A percentile compares a stretch with the other conserved stretches of the same genome.
These are phyloP conservation scores for Conticribra weissflogii DNA, from an alignment of 108 stramenopile species.

Conservation along the genomic window DNA sequence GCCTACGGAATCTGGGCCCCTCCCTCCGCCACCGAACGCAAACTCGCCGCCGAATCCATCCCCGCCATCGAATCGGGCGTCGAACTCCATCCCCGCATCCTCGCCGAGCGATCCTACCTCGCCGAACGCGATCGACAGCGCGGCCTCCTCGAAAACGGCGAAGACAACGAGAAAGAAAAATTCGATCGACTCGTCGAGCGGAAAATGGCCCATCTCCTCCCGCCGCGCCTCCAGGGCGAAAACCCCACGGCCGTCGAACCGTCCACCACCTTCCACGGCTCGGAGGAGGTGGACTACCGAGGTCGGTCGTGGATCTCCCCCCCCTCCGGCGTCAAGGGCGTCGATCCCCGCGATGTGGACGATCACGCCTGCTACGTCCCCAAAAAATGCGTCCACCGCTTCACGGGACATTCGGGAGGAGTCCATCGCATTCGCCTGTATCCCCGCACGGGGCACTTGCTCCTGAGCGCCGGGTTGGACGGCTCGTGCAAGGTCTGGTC, in stretches of 20 bases:
- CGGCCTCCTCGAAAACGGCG: conserved; percentile 58
- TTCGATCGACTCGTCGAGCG: conserved; percentile 88
- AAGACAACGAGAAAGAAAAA: conserved; percentile 51
- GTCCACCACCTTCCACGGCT: conserved; percentile 89
- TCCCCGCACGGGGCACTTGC: conserved; percentile 96
- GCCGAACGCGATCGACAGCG: conserved; percentile 70
- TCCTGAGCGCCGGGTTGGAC: conserved; percentile 96
- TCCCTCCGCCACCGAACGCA: conserved; percentile 67
- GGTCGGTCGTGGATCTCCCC: conserved; percentile 93
- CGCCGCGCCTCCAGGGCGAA: conserved; percentile 81
- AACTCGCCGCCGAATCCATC: conserved; percentile 54
- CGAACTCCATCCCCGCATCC: conserved; percentile 60
- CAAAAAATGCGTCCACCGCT: conserved; percentile 92
- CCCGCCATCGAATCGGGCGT: conserved; percentile 62
- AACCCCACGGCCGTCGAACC: conserved; percentile 69
- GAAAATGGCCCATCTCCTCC: conserved; percentile 95
- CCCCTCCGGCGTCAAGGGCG: conserved; percentile 70
- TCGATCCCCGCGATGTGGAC: conserved; percentile 55
- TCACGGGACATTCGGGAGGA: conserved; percentile 94
- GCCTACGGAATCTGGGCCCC: conserved; percentile 86
- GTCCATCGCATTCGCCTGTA: conserved; percentile 96
- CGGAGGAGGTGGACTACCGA: conserved; percentile 90
- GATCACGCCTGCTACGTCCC: conserved; percentile 95
- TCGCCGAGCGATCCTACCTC: conserved; percentile 75
- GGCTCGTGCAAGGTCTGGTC: conserved; percentile 94